Evolutionary conservation across 257 asterid species (phyloP).

Genomic region (Solanum pimpinellifolium): DNA sequence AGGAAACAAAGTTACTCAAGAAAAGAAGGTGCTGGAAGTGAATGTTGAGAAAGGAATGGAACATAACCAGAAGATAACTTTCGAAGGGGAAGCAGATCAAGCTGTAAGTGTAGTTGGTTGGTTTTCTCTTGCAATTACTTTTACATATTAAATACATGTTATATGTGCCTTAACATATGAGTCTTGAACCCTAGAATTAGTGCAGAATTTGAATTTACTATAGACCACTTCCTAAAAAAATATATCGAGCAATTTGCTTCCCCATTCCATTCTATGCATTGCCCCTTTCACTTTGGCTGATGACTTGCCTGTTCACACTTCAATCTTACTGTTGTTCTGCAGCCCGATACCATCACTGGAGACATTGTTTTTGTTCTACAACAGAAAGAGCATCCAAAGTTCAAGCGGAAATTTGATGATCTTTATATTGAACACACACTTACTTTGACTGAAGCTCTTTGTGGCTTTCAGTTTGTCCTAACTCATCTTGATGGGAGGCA

Average conservation of each 20-base stretch:
- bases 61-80: conserved; percentile 20
- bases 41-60: conserved; percentile 34
- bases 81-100: conserved; percentile 32
- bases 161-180: not conserved
- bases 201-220: not conserved
- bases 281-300: not conserved
- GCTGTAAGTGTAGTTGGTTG: conserved; percentile 15
- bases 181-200: not conserved
- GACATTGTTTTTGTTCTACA: conserved; percentile 14
- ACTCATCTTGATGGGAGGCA: conserved; percentile 27
- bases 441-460: conserved; percentile 19
- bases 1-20: conserved; percentile 22
- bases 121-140: not conserved
- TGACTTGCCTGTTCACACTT: not conserved
- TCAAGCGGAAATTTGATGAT: conserved; percentile 18
- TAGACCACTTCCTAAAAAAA: not conserved
- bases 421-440: conserved; percentile 20
- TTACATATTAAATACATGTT: not conserved
- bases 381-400: conserved; percentile 22
- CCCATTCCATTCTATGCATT: not conserved
- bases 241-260: not conserved
- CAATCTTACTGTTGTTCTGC: conserved; percentile 4
- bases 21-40: conserved; percentile 32
- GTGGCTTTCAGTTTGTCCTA: conserved; percentile 21
- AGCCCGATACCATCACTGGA: conserved; percentile 23